Conservation (phyloP, 2,329 filamentous ascomycete species). For the Aspergillus sclerotialis region DNA sequence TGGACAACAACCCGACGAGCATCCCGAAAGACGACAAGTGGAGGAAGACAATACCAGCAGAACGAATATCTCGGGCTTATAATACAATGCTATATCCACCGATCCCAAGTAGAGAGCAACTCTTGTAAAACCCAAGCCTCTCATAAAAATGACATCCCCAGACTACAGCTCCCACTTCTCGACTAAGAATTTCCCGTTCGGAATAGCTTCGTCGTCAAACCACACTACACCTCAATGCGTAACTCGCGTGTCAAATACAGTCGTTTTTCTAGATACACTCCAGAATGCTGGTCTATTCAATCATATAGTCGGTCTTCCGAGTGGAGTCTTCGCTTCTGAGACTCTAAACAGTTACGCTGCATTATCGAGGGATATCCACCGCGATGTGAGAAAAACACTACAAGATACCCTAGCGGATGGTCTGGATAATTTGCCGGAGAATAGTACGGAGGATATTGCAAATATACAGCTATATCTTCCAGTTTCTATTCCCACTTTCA, state of each 20-base stretch:
- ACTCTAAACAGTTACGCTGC: slow-evolving; percentile 47
- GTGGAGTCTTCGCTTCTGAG: slow-evolving; percentile 23
- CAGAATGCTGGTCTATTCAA: slow-evolving; percentile 23
- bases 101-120: too few species aligned
- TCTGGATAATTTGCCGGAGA: slow-evolving; percentile 8
- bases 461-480: slow-evolving; percentile 48
- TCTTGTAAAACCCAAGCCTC: background rate
- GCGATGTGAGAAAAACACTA: slow-evolving; percentile 36
- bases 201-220: slow-evolving; percentile 39
- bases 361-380: slow-evolving; percentile 33
- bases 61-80: background rate
- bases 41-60: background rate
- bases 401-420: slow-evolving; percentile 10
- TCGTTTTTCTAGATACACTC: slow-evolving; percentile 47
- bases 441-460: slow-evolving; percentile 23
- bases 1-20: slow-evolving; percentile 2
- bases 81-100: too few species aligned
- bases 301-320: slow-evolving; percentile 12
- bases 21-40: background rate
- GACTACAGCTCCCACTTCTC: slow-evolving; percentile 37
- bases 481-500: slow-evolving; percentile 50
- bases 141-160: slow-evolving; percentile 13
- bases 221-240: slow-evolving; percentile 41
- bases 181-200: slow-evolving; percentile 48
- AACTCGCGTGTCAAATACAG: slow-evolving; percentile 45